Conservation (phyloP, 2,329 filamentous ascomycete species). For the Magnaporthiopsis rhizophila region DNA sequence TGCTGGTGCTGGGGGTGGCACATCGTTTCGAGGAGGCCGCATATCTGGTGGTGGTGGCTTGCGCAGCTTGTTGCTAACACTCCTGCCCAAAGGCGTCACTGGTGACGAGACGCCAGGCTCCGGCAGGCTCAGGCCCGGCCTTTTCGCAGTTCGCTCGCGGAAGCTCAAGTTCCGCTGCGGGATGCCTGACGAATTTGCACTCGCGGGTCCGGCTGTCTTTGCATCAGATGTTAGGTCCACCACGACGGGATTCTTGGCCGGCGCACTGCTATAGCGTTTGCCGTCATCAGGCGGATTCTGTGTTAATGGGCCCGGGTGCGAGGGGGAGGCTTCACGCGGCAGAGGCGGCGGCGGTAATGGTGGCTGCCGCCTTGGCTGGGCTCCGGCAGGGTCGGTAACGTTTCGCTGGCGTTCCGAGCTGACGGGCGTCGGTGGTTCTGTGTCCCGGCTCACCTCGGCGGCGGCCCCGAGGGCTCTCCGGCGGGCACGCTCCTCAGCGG, state of each 20-base stretch:
- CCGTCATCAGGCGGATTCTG: constrained; percentile 25
- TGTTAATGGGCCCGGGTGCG: constrained; percentile 19
- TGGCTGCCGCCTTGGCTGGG: constrained; percentile 13
- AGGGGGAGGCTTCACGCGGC: constrained; percentile 5
- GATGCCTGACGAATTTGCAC: constrained; percentile 21
- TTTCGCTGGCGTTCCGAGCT: constrained; percentile 14
- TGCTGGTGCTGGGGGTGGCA: background rate
- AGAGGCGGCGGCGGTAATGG: constrained; percentile 13
- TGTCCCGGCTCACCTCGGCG: constrained; percentile 7
- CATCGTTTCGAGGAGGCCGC: background rate
- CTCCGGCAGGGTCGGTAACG: constrained; percentile 10
- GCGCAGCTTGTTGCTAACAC: constrained; percentile 49
- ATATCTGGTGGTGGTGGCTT: constrained; percentile 49
- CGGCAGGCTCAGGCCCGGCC: constrained; percentile 31
- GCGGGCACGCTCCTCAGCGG: constrained; percentile 67
- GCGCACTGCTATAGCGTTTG: constrained; percentile 18
- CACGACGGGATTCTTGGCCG: constrained; percentile 19
- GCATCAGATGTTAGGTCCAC: constrained; percentile 16
- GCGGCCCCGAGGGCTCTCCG: constrained; percentile 41
- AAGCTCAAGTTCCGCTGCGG: constrained; percentile 52
- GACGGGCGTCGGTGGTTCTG: constrained; percentile 11
- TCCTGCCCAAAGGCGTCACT: constrained; percentile 31
- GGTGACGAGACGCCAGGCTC: constrained; percentile 18
- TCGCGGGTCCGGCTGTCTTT: constrained; percentile 19
- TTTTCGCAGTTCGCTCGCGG: constrained; percentile 44